Evolutionary conservation across 2,329 filamentous ascomycete species (phyloP).

Genomic region (Botrytis medusae): DNA sequence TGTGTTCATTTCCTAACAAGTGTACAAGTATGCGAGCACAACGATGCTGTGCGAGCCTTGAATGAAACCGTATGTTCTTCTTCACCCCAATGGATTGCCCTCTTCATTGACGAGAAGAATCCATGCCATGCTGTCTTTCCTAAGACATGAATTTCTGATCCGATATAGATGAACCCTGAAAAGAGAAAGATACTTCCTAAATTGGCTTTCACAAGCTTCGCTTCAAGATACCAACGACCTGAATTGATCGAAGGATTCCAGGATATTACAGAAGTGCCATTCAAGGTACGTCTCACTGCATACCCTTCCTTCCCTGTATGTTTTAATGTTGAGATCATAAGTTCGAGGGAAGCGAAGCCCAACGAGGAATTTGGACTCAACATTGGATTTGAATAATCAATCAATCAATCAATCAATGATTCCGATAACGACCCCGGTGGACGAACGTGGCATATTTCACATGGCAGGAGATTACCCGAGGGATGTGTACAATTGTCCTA

Average conservation of each 20-base stretch:
- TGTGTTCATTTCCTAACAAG: conserved; percentile 82
- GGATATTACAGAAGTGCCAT: conserved; percentile 74
- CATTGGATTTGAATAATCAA: conserved; percentile 64
- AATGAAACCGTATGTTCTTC: conserved; percentile 43
- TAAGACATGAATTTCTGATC: conserved; percentile 9
- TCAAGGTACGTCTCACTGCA: conserved; percentile 52
- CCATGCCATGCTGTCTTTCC: not conserved
- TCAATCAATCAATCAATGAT: not conserved
- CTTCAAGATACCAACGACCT: conserved; percentile 71
- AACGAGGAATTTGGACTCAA: conserved; percentile 69
- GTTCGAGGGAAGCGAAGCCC: conserved; percentile 51
- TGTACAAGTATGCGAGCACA: conserved; percentile 68
- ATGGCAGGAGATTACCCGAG: conserved; percentile 6
- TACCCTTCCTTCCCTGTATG: conserved; percentile 22
- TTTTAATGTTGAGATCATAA: conserved; percentile 25
- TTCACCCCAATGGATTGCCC: conserved; percentile 14
- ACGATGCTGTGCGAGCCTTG: conserved; percentile 77
- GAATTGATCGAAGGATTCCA: conserved; percentile 75
- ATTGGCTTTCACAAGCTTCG: conserved; percentile 77
- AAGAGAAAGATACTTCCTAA: conserved; percentile 69
- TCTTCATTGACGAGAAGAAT: not conserved
- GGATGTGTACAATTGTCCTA: conserved; percentile 15
- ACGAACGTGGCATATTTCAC: conserved; percentile 18
- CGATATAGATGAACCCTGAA: conserved; percentile 74
- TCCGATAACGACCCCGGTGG: not conserved